phyloP scores from a whole-genome alignment of 1,284 basidiomycete genomes.

The Naganishia albida region DNA sequence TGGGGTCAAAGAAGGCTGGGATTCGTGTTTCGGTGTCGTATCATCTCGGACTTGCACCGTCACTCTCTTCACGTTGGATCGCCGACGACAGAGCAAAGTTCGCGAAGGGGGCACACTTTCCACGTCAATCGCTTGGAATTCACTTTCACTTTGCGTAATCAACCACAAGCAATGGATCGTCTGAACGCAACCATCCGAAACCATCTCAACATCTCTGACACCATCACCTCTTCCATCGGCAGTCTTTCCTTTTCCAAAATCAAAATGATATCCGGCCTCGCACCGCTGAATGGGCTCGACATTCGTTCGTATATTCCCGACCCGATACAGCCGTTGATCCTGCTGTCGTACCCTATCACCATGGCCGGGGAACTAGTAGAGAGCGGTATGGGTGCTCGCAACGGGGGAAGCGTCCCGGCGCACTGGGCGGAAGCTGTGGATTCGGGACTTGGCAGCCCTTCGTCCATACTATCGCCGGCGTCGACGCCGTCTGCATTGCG shows the following conservation, averaged over 20 bases:
- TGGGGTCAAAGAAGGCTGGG: neutral
- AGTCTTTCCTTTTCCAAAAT: constrained; percentile 10
- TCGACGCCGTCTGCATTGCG: neutral
- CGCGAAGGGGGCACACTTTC: neutral
- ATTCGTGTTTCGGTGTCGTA: no score
- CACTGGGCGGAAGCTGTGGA: constrained; percentile 21
- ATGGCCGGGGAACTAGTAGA: neutral
- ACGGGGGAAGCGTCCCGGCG: neutral
- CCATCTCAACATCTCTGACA: constrained; percentile 19
- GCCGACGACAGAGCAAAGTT: neutral
- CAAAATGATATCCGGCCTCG: constrained; percentile 17
- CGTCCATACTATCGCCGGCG: neutral
- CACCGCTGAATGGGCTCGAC: constrained; percentile 6
- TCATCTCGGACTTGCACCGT: neutral
- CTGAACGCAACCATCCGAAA: constrained; percentile 15
- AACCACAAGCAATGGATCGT: constrained; percentile 9
- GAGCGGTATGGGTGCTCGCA: no score
- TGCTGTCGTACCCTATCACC: constrained; percentile 29
- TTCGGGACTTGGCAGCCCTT: neutral
- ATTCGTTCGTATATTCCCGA: constrained; percentile 27
- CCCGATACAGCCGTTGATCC: constrained; percentile 25
- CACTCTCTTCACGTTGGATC: neutral
- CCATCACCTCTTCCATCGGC: constrained; percentile 23
- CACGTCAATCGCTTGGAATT: neutral
- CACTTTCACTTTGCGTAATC: neutral